Evolutionary conservation across 495 filamentous ascomycete species (phyloP).

Genomic region (Hypoxylon perforatum): DNA sequence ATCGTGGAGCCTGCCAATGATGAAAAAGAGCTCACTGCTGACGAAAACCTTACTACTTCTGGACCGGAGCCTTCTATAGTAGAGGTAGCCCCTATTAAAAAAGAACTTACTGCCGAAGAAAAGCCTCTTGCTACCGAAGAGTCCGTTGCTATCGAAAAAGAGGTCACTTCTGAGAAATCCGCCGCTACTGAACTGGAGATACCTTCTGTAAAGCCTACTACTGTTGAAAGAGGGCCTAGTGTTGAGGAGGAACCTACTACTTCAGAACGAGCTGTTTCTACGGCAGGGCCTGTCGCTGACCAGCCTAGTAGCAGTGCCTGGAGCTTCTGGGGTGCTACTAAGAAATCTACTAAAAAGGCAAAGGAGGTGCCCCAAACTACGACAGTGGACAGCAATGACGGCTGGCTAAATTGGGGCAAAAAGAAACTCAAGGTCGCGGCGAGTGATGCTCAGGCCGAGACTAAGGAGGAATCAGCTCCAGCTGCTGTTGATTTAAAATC

Average conservation of each 20-base stretch:
- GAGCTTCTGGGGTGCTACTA: conserved; percentile 52
- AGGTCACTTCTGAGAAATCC: too few species aligned
- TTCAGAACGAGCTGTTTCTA: background rate
- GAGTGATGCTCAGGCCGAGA: conserved; percentile 44
- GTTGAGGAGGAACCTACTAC: background rate
- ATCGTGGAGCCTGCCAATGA: too few species aligned
- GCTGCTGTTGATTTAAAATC: background rate
- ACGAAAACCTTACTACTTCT: too few species aligned
- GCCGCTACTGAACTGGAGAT: background rate
- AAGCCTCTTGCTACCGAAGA: too few species aligned
- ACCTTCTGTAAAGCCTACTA: background rate
- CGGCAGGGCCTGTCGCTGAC: conserved; percentile 26
- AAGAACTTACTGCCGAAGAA: too few species aligned
- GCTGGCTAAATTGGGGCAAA: conserved; percentile 48
- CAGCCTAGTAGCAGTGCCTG: conserved; percentile 44
- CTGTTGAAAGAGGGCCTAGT: background rate
- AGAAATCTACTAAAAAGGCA: conserved; percentile 46
- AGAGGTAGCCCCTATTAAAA: too few species aligned
- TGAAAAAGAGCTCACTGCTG: too few species aligned
- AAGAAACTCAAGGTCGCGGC: conserved; percentile 48
- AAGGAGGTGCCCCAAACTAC: conserved; percentile 24
- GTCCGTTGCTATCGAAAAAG: too few species aligned
- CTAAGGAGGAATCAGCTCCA: conserved; percentile 38
- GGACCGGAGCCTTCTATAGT: too few species aligned
- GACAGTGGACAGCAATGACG: conserved; percentile 24